Evolutionary conservation across 768 basidiomycete genomes (phyloP).

Genomic region (Mycena polygramma): DNA sequence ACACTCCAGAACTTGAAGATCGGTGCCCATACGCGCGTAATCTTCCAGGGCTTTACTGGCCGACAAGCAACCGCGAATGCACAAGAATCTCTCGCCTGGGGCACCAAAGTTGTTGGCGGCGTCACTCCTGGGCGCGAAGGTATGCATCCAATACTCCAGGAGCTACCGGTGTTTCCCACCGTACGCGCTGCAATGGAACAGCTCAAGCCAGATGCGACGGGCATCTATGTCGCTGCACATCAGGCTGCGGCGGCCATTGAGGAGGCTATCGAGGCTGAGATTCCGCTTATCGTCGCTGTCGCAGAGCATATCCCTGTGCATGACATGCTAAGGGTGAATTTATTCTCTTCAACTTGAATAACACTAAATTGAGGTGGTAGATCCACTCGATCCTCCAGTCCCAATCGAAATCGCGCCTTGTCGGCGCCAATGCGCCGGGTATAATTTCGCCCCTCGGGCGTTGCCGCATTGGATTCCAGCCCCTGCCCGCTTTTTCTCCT

Average conservation of each 20-base stretch:
- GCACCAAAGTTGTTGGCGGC: constrained; percentile 33
- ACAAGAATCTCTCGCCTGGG: constrained; percentile 32
- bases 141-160: constrained; percentile 22
- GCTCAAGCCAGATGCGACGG: constrained; percentile 37
- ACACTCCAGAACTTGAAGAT: constrained; percentile 26
- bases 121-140: constrained; percentile 29
- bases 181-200: constrained; percentile 22
- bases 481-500: constrained; percentile 23
- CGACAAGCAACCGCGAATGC: constrained; percentile 33
- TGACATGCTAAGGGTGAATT: constrained; percentile 24
- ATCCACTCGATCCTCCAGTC: constrained; percentile 34
- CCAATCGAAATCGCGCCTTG: constrained; percentile 28
- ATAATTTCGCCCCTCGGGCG: constrained; percentile 33
- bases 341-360: too few relatives aligned
- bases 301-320: constrained; percentile 36
- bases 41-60: constrained; percentile 38
- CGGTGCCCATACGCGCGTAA: constrained; percentile 32
- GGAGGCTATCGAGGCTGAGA: constrained; percentile 35
- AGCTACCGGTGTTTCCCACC: constrained; percentile 31
- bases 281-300: constrained; percentile 34
- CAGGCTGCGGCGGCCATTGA: constrained; percentile 36
- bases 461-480: constrained; percentile 37
- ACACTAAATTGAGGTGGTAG: too few relatives aligned
- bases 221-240: constrained; percentile 33
- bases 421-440: constrained; percentile 33